A percentile compares a stretch with the other conserved stretches of the same genome.
These are phyloP conservation scores for Eucalyptus sideroxylon DNA, from an alignment of 345 rosid genomes.

Conservation along the genomic window DNA sequence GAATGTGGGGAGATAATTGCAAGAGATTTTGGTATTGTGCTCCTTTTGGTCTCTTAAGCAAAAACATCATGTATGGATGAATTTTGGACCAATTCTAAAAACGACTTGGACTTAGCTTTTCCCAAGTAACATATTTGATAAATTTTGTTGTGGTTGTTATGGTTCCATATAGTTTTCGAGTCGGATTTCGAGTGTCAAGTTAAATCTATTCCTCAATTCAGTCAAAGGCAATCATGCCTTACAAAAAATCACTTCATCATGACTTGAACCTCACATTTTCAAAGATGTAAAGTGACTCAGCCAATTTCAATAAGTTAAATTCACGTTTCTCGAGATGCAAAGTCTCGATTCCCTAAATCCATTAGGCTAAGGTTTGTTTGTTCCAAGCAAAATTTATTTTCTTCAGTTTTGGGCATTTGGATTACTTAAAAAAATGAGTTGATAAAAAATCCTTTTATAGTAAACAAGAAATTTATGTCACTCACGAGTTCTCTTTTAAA, in stretches of 20 bases:
- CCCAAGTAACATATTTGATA: background rate
- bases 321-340: background rate
- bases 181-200: background rate
- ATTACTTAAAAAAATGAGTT: background rate
- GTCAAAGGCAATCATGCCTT: background rate
- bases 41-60: background rate
- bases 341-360: background rate
- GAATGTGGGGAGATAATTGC: background rate
- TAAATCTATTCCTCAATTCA: background rate
- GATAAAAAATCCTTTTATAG: background rate
- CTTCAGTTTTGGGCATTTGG: background rate
- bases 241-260: background rate
- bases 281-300: background rate
- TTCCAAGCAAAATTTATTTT: background rate
- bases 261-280: background rate
- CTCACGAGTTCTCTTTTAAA: background rate
- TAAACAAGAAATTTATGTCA: background rate
- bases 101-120: accelerated
- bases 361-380: background rate
- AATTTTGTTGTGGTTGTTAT: background rate
- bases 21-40: background rate
- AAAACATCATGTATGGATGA: background rate
- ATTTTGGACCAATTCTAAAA: background rate
- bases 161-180: background rate
- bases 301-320: background rate